These are phyloP conservation scores for Populus ilicifolia DNA, from an alignment of 345 rosid species.

Conservation along the genomic window DNA sequence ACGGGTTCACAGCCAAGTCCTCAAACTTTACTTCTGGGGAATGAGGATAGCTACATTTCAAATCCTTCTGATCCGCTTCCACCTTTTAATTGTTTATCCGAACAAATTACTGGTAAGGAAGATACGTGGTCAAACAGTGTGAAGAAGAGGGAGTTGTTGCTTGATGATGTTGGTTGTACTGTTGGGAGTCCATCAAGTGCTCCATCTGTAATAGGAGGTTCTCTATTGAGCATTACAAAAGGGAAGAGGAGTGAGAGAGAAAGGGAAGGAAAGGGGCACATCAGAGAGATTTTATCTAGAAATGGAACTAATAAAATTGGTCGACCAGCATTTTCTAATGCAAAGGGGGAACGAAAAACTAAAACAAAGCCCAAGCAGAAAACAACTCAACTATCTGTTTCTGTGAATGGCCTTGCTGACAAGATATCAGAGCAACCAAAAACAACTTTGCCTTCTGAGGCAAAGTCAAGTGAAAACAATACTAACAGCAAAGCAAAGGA, in stretches of 20 bases:
- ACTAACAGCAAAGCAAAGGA: conserved; percentile 47
- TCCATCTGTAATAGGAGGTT: conserved; percentile 48
- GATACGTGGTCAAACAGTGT: conserved; percentile 70
- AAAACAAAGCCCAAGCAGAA: conserved; percentile 94
- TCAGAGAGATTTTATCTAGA: conserved; percentile 59
- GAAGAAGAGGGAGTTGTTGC: conserved; percentile 80
- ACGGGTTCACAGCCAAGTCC: conserved; percentile 53
- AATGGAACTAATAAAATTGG: conserved; percentile 70
- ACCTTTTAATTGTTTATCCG: conserved; percentile 41
- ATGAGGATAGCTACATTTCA: conserved; percentile 39
- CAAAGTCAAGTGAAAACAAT: conserved; percentile 44
- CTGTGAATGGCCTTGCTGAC: conserved; percentile 67
- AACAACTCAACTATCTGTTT: conserved; percentile 65
- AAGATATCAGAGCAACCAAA: conserved; percentile 61
- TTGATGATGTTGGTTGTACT: conserved; percentile 72
- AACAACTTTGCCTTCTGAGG: conserved; percentile 34
- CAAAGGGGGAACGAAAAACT: conserved; percentile 80
- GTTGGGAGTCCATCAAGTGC: conserved; percentile 35
- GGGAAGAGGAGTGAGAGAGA: conserved; percentile 98
- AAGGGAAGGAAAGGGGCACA: conserved; percentile 86
- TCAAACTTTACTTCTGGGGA: conserved; percentile 38
- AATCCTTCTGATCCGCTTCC: conserved; percentile 48
- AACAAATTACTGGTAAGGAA: conserved; percentile 48
- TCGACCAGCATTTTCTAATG: conserved; percentile 63
- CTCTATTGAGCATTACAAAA: conserved; percentile 71